phyloP scores from a whole-genome alignment of 2,329 filamentous ascomycete genomes.

The Alternaria tenuissima region DNA sequence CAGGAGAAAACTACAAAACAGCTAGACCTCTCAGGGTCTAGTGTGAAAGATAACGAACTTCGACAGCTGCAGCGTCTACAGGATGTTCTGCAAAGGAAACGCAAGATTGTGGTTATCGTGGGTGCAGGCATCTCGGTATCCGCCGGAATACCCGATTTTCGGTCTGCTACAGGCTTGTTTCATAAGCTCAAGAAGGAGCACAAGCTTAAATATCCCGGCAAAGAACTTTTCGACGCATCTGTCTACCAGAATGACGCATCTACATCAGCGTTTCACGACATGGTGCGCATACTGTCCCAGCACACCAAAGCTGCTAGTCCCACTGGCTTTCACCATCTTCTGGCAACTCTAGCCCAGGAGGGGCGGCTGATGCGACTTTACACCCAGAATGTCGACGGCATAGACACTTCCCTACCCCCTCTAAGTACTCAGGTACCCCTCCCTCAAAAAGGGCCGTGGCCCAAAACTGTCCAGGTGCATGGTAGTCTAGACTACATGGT shows the following conservation, averaged over 20 bases:
- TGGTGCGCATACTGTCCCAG: conserved; percentile 88
- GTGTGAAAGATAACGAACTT: conserved; percentile 65
- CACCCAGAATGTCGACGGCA: conserved; percentile 95
- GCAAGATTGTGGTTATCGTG: conserved; percentile 96
- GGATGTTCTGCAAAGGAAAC: conserved; percentile 81
- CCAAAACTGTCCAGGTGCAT: conserved; percentile 89
- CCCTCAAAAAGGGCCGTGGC: conserved; percentile 87
- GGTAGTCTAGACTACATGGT: conserved; percentile 96
- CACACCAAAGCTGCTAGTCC: conserved; percentile 80
- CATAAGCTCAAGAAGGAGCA: conserved; percentile 83
- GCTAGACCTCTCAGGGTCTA: conserved; percentile 71
- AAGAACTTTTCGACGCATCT: conserved; percentile 95
- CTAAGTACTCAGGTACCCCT: conserved; percentile 83
- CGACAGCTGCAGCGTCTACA: conserved; percentile 74
- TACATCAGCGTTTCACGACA: conserved; percentile 91
- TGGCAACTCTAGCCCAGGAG: too few relatives aligned
- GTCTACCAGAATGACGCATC: conserved; percentile 93
- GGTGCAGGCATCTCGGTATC: conserved; percentile 97
- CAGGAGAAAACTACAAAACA: conserved; percentile 79
- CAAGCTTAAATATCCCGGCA: conserved; percentile 90
- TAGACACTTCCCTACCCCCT: conserved; percentile 84
- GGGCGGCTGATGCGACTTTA: conserved; percentile 90
- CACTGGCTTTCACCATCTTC: conserved; percentile 90
- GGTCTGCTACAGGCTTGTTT: conserved; percentile 89
- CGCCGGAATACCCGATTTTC: conserved; percentile 96